phyloP scores from a whole-genome alignment of 169 alveolate genomes.

The Cryptosporidium felis region DNA sequence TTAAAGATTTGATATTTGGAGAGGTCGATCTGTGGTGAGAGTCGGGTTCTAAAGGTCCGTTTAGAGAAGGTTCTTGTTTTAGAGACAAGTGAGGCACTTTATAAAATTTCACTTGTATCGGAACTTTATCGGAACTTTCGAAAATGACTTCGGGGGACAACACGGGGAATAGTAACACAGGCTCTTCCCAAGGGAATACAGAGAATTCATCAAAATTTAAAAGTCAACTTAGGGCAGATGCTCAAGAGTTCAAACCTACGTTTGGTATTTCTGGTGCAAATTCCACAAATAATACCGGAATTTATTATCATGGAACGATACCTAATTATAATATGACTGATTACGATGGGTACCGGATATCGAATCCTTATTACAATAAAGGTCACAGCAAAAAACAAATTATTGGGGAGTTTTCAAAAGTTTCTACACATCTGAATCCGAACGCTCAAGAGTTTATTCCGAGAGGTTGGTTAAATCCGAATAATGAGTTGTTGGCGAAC shows the following conservation, averaged over 20 bases:
- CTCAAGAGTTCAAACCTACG: conserved; percentile 64
- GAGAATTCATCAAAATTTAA: conserved; percentile 45
- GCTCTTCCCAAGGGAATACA: background rate
- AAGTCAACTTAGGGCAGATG: conserved; percentile 65
- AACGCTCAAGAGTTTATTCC: conserved; percentile 69
- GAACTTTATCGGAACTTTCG: background rate
- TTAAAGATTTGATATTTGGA: conserved; percentile 11
- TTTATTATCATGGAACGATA: conserved; percentile 56
- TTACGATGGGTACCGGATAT: conserved; percentile 39
- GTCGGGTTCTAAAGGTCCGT: conserved; percentile 66
- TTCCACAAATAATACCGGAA: conserved; percentile 11
- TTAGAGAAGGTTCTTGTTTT: conserved; percentile 45
- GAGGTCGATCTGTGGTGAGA: conserved; percentile 31
- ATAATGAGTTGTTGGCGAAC: too few species aligned
- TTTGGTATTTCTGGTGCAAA: conserved; percentile 12
- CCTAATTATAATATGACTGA: conserved; percentile 33
- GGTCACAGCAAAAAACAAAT: background rate
- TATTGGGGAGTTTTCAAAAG: background rate
- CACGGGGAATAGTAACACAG: conserved; percentile 9
- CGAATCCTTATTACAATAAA: background rate
- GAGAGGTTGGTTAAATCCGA: conserved; percentile 60
- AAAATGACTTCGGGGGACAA: conserved; percentile 63
- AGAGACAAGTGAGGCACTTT: conserved; percentile 59
- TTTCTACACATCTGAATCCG: conserved; percentile 36
- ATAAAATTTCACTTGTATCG: conserved; percentile 14